A percentile compares a stretch with the other conserved stretches of the same genome.
Evolutionary conservation across 2,329 filamentous ascomycete species (phyloP).

Genomic region (Aspergillus phoenicis): DNA sequence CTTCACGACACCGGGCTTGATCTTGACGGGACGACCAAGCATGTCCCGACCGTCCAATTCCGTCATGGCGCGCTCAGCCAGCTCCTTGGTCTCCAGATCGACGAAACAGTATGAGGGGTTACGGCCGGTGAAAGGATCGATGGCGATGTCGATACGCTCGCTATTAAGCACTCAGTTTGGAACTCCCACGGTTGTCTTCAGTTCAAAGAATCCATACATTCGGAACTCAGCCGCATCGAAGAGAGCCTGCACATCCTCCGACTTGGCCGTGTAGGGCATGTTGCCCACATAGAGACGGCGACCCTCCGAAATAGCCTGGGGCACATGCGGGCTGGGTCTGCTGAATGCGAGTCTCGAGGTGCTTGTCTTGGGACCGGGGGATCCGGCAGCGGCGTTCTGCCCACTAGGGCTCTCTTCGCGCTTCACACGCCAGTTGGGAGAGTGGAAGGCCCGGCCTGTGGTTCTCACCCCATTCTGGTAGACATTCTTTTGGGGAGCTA

Average conservation of each 20-base stretch:
- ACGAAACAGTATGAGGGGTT: slow-evolving; percentile 78
- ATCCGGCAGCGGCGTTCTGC: slow-evolving; percentile 30
- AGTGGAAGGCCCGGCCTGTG: slow-evolving; percentile 43
- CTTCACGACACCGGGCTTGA: slow-evolving; percentile 67
- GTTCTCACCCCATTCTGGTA: slow-evolving; percentile 38
- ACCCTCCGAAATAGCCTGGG: slow-evolving; percentile 43
- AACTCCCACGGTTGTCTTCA: slow-evolving; percentile 2
- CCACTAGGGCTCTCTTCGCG: slow-evolving; percentile 38
- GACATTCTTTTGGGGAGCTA: slow-evolving; percentile 35
- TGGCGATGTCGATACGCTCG: slow-evolving; percentile 66
- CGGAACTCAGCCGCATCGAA: slow-evolving; percentile 46
- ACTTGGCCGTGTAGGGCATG: slow-evolving; percentile 57
- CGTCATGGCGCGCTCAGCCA: slow-evolving; percentile 61
- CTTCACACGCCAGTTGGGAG: slow-evolving; percentile 47
- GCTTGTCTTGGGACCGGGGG: slow-evolving; percentile 31
- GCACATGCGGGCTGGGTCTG: slow-evolving; percentile 34
- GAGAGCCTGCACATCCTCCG: slow-evolving; percentile 52
- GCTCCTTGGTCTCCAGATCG: slow-evolving; percentile 61
- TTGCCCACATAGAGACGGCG: slow-evolving; percentile 58
- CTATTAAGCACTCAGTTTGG: slow-evolving; percentile 36
- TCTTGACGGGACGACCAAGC: slow-evolving; percentile 62
- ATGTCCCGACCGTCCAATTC: slow-evolving; percentile 59
- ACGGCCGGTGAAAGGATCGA: slow-evolving; percentile 67
- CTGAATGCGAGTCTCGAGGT: slow-evolving; percentile 36
- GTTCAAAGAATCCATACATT: slow-evolving; percentile 32